Base-by-base conservation (phyloP, 2,329 filamentous ascomycete genomes). In the Arthrobotrys sphaeroides region DNA sequence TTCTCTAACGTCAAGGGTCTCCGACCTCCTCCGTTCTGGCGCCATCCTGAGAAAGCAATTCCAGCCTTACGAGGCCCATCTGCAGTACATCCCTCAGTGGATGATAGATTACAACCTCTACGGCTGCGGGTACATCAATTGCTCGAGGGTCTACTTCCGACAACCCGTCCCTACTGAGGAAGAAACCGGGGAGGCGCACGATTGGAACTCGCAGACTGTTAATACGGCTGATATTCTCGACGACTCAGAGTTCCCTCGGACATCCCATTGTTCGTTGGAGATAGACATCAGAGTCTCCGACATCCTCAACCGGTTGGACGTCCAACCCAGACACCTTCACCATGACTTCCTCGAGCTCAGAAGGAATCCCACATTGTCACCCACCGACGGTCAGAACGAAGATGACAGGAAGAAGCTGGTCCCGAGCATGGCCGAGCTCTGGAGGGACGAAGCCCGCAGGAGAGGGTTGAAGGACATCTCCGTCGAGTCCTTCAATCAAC, bases 61-160 rank as follows among this genome's bases (percentile, higher is more conserved):
- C 45, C 94, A 98, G 80, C 94, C 95, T 0, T 96, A 95, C 81
- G 95, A 99, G 83, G 93, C 92, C 16, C 96, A 99, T 81, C 83
- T 98, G 77, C 93, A 97, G 81, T 98, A 94, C 81, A 84, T 97
- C 6, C 86, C 95, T 7, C 96, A 99, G 83, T 99, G 96, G 88
- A 98, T 99, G 95, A 91, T 90, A 78, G 96, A 99, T 82, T 99
- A 96, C 85, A 99, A 97, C 81, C 85, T 99, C 78, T 98, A 96
- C 82, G 96, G 96, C 5, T 99, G 95, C 81, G 90, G 89, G 67
- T 96, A 94, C 80, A 89, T 98, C 78, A 88, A 94, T 72, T 90
- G 89, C 57, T 85, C 85, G 7, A 91, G 88, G 77, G 88, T 90
- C 0, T 86, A 84, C 26, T 97, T 97, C 80, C 88, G 95, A 65